phyloP scores from a whole-genome alignment of 805 yeast genomes.

The Candida sakaeoensis region DNA sequence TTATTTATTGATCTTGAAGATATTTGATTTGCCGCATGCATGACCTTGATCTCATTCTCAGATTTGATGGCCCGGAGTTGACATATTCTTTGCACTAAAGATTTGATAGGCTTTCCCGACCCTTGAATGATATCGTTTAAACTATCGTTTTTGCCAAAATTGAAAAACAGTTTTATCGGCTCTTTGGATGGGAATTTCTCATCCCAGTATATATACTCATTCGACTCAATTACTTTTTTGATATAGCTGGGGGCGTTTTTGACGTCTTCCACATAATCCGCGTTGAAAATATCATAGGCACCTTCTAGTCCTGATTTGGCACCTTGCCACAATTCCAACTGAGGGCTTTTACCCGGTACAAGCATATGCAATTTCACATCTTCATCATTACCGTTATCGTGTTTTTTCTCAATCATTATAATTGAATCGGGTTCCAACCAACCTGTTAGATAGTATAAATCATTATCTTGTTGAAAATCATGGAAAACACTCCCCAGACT shows the following conservation, averaged over 20 bases:
- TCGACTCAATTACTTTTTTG: slow-evolving; percentile 43
- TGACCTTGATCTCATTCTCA: slow-evolving; percentile 65
- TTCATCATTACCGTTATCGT: slow-evolving; percentile 42
- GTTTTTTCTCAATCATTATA: slow-evolving; percentile 60
- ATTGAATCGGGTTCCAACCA: slow-evolving; percentile 88
- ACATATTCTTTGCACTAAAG: slow-evolving; percentile 42
- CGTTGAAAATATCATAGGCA: slow-evolving; percentile 79
- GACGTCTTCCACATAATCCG: slow-evolving; percentile 65
- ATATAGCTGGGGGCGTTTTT: slow-evolving; percentile 42
- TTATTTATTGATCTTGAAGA: slow-evolving; percentile 81
- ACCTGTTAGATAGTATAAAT: slow-evolving; percentile 83
- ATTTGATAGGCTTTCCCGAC: slow-evolving; percentile 35
- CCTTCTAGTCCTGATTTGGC: slow-evolving; percentile 83
- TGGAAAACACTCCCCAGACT: slow-evolving; percentile 91
- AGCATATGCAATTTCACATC: slow-evolving; percentile 68
- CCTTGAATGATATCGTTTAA: slow-evolving; percentile 20
- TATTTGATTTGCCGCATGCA: slow-evolving; percentile 80
- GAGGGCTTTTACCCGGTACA: slow-evolving; percentile 78
- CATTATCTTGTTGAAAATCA: slow-evolving; percentile 89
- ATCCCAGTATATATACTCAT: slow-evolving; percentile 57
- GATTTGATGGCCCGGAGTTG: slow-evolving; percentile 69
- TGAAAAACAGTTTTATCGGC: slow-evolving; percentile 15
- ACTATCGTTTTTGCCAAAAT: slow-evolving; percentile 3
- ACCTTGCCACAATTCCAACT: slow-evolving; percentile 93
- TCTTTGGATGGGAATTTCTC: slow-evolving; percentile 18